Base-by-base conservation (phyloP, 2,329 filamentous ascomycete genomes). In the Botryosphaeria dothidea region DNA sequence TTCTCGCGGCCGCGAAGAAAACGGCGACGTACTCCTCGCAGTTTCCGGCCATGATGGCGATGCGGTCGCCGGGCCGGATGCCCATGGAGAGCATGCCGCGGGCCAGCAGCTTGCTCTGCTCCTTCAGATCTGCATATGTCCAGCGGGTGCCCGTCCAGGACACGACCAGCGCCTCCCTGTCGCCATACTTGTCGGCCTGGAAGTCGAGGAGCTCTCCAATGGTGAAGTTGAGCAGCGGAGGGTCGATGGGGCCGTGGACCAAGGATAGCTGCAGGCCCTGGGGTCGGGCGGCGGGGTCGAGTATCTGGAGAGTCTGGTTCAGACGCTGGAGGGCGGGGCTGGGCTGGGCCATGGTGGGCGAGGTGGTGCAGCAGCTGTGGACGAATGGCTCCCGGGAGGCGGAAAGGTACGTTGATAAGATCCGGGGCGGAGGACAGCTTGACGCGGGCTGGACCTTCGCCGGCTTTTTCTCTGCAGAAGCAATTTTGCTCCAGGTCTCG, bases 131-230 rank as follows among this genome's bases (percentile, higher is more conserved):
- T 57, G 75, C 70, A 11, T 90, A 90, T 58, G 86, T 87, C 90
- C 90, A 93, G 71, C 91, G 82, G 3, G 89, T 85, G 1, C 87
- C 88, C 0, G 90, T 92, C 90, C 90, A 93, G 0, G 90, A 89
- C 58, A 91, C 90, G 25, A 93, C 84, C 46, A 93, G 77, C 66
- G 62, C 85, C 83, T 58, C 85, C 81, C 25, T 19, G 51, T 56
- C 29, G 52, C 87, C 85, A 74, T 90, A 87, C 54, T 87, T 83
- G 57, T 86, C 82, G 49, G 85, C 88, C 77, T 93, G 91, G 15
- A 91, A 82, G 66, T 90, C 88, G 43, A 93, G 82, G 0, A 93
- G 83, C 73, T 92, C 88, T 5, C 89, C 88, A 7, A 93, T 83
- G 0, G 90, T 92, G 57, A 92, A 79, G 66, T 92, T 86, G 54